Evolutionary conservation across 805 yeast species (phyloP).

Genomic region (Blastobotrys chiropterorum): DNA sequence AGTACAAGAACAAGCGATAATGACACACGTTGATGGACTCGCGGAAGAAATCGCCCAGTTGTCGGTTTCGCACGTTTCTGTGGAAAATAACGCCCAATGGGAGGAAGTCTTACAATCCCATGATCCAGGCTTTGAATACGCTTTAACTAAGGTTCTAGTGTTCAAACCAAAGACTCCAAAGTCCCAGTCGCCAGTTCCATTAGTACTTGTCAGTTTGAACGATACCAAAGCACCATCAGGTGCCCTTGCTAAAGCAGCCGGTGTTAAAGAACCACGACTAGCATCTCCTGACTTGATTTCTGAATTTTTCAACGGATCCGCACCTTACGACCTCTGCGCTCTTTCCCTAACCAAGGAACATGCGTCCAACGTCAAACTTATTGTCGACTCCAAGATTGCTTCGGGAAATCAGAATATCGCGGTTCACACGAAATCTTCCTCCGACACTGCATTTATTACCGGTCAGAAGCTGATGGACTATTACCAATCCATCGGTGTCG

Average conservation of each 20-base stretch:
- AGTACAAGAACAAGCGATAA: background rate
- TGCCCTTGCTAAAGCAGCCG: slow-evolving; percentile 58
- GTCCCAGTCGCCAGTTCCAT: slow-evolving; percentile 69
- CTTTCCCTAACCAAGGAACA: slow-evolving; percentile 33
- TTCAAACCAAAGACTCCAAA: slow-evolving; percentile 91
- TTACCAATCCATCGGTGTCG: slow-evolving; percentile 44
- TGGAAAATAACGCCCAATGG: slow-evolving; percentile 21
- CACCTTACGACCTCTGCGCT: slow-evolving; percentile 39
- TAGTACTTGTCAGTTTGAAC: slow-evolving; percentile 70
- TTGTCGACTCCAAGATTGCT: slow-evolving; percentile 37
- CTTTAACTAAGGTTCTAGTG: slow-evolving; percentile 60
- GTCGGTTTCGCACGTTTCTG: slow-evolving; percentile 16
- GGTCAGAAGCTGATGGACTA: slow-evolving; percentile 35
- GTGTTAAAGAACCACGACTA: slow-evolving; percentile 77
- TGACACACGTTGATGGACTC: background rate
- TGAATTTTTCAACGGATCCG: slow-evolving; percentile 41
- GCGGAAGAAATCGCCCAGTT: slow-evolving; percentile 6
- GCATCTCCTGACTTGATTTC: slow-evolving; percentile 76
- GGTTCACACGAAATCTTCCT: slow-evolving; percentile 26
- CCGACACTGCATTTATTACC: slow-evolving; percentile 34
- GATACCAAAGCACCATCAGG: slow-evolving; percentile 64
- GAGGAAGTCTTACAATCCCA: slow-evolving; percentile 10
- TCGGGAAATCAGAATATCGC: slow-evolving; percentile 27
- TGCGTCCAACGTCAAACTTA: slow-evolving; percentile 54
- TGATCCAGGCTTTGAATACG: slow-evolving; percentile 11